Base-by-base conservation (phyloP, 2,329 filamentous ascomycete species). In the Polychaeton citri region DNA sequence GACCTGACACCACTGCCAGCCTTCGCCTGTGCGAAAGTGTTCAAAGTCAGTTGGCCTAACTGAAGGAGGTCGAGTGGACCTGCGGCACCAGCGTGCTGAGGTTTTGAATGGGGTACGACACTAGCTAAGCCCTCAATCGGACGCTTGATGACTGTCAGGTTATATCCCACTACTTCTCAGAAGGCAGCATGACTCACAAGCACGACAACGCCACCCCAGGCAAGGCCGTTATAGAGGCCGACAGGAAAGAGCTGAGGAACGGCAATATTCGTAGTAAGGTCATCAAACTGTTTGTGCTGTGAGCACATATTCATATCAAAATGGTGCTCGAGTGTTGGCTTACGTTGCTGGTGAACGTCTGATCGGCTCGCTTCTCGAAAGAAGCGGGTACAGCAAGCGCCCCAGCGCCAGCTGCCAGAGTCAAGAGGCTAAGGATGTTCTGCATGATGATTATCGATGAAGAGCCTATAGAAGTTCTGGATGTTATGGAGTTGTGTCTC, bases 21-120 rank as follows among this genome's bases (percentile, higher is more conserved):
- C 16, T 19, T 19, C n/a, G 30, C 20, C n/a, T 24, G 19, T 5
- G 36, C 36, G 19, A 28, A 35, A 24, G 36, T 38, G 36, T 38
- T 35, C 20, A 38, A 24, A 19, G 36, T 38, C 3, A 38, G 21
- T 16, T 33, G 19, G 10, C 32, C 32, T 26, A 38, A 32, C 21
- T 38, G 24, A 15, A 38, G 36, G 20, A 38, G 33, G 32, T 38
- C 36, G 32, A 38, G 32, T 6, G 36, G 32, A 12, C 36, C 36
- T 3, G 36, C 36, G 20, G 36, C 36, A 15, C 36, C 36, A 21
- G 33, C 33, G 8, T 38, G 36, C 7, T 38, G 32, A 16, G 36
- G 24, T 19, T 15, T 30, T 15, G 36, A 30, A 24, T 38, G 36
- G n/a, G 36, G 36, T n/a, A 35, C 20, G 8, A 38, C 36, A 17